Conservation (phyloP, 75 land plant genomes). For the Selaginella moellendorffii region DNA sequence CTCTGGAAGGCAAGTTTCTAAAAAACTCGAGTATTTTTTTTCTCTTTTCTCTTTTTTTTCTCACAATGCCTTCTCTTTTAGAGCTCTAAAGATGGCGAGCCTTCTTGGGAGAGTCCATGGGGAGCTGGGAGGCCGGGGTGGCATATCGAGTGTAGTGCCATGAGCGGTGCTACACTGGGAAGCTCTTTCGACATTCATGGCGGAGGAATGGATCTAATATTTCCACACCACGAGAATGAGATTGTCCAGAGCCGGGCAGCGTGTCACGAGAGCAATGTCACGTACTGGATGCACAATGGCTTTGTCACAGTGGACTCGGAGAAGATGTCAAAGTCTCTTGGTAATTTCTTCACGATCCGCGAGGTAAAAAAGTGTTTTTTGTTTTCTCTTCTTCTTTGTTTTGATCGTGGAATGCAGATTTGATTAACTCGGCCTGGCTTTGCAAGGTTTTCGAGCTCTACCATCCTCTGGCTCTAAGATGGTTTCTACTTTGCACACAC, state of each 20-base stretch:
- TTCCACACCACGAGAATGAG: conserved; percentile 99
- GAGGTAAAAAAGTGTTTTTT: conserved; percentile 37
- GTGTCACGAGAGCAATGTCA: conserved; percentile 47
- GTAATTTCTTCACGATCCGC: conserved; percentile 93
- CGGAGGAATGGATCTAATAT: conserved; percentile 90
- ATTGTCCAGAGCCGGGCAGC: conserved; percentile 95
- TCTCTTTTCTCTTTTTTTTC: not conserved
- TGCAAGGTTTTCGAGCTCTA: conserved; percentile 61
- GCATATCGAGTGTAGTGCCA: conserved; percentile 99
- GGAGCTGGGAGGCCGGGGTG: conserved; percentile 95
- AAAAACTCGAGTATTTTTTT: no score
- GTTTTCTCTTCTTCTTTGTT: not conserved
- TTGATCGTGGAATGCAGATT: no score
- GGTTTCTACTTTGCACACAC: conserved; percentile 71
- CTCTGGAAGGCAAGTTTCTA: conserved; percentile 69
- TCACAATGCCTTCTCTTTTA: conserved; percentile 9
- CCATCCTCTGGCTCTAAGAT: conserved; percentile 82
- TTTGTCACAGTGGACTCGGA: conserved; percentile 72
- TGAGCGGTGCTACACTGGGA: conserved; percentile 75
- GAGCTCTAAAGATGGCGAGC: conserved; percentile 90
- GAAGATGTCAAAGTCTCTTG: conserved; percentile 96
- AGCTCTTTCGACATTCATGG: conserved; percentile 88
- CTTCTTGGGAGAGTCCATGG: conserved; percentile 95
- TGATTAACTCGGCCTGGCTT: conserved; percentile 8
- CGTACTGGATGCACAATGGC: conserved; percentile 96